Evolutionary conservation across 2,329 filamentous ascomycete genomes (phyloP), one percentile per base, ranked within the genome.

Genomic region (Pseudogymnoascus sp.): DNA sequence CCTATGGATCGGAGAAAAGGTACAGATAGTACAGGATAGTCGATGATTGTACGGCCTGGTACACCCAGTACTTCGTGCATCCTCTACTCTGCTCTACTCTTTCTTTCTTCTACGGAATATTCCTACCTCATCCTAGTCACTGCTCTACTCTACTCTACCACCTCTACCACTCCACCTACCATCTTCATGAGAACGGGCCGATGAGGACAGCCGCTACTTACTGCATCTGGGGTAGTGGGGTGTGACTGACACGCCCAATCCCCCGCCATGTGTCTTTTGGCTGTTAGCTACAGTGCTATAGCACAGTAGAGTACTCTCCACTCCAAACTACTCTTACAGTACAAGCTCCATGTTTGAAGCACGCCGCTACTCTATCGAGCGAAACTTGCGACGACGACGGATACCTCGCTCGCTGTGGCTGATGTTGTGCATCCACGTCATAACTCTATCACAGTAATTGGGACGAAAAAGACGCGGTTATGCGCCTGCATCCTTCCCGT

Each of bases 401-500:
- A 19, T 43, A 43, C 39, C 16, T 43, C 39, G 39, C 39, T 43
- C 39, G 39, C 16, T 48, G 43, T 48, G 43, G 43, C 43, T 48
- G 43, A 48, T 48, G 43, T 48, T 48, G 43, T 48, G 43, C 43
- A 48, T 48, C 43, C 43, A 48, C 43, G 43, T 48, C 43, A 48
- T 48, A 48, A 48, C 43, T 48, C 43, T 48, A 48, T 48, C 43
- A 48, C 21, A 25, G 21, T 13, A 48, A 25, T 48, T 19, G 43
- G 43, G 43, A 48, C 43, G 43, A 11, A 48, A 41, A 25, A 25
- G 41, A 43, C 3, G 41, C 16, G 16, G 41, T 43, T 43, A 43
- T 43, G 43, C 43, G 43, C 21, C 43, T 48, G 19, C 10, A 45
- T 45, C 43, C 21, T 14, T 25, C 11, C 43, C 43, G 43, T 25